Conservation (phyloP, 495 filamentous ascomycete genomes). For the Corynascus novoguineensis region DNA sequence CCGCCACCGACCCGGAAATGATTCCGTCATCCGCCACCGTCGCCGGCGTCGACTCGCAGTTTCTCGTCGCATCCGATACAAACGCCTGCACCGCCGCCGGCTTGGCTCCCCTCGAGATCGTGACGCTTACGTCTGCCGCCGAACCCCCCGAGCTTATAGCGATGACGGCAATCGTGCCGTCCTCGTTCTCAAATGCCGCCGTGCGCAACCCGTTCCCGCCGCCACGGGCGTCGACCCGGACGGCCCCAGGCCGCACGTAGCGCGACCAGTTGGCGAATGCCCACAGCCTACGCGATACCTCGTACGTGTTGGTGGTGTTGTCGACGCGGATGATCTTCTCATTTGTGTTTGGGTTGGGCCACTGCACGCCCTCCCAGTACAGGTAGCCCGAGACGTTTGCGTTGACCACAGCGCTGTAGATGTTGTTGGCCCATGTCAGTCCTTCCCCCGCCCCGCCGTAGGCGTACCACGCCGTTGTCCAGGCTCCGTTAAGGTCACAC, state of each 20-base stretch:
- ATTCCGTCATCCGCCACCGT: slow-evolving; percentile 27
- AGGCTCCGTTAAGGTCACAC: slow-evolving; percentile 44
- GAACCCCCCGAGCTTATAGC: slow-evolving; percentile 43
- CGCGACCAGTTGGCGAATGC: slow-evolving; percentile 48
- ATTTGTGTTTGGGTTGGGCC: slow-evolving; percentile 43
- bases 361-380: slow-evolving; percentile 51
- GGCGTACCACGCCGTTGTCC: slow-evolving; percentile 45
- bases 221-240: slow-evolving; percentile 30
- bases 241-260: slow-evolving; percentile 48
- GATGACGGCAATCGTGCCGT: slow-evolving; percentile 44
- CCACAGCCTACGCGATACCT: slow-evolving; percentile 47
- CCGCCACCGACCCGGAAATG: slow-evolving; percentile 34
- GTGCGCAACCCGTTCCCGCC: slow-evolving; percentile 33
- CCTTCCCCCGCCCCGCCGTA: slow-evolving; percentile 47
- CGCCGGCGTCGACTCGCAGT: slow-evolving; percentile 30
- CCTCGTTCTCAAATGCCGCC: slow-evolving; percentile 47
- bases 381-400: slow-evolving; percentile 45
- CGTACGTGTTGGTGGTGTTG: slow-evolving; percentile 33
- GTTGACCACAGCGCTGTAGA: slow-evolving; percentile 42
- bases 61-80: slow-evolving; percentile 35
- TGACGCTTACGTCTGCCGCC: slow-evolving; percentile 25
- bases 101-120: not conserved
- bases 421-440: slow-evolving; percentile 52
- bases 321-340: slow-evolving; percentile 44
- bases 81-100: slow-evolving; percentile 29